These are phyloP conservation scores for Microdochium bolleyi DNA, from an alignment of 2,329 filamentous ascomycete species.

Conservation along the genomic window DNA sequence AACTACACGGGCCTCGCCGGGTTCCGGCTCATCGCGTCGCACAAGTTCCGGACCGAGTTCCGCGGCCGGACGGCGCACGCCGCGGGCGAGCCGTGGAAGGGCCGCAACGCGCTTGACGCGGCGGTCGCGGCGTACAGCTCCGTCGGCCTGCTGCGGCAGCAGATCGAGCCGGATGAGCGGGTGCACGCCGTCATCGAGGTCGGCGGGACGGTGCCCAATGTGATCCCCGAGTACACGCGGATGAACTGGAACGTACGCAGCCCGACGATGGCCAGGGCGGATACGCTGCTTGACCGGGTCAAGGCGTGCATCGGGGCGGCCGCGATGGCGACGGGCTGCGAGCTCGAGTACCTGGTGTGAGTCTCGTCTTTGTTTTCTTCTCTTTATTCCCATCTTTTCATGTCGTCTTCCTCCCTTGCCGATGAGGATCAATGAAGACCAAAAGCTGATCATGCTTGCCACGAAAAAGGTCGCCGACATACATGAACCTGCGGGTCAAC, in stretches of 20 bases:
- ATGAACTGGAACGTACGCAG: constrained; percentile 31
- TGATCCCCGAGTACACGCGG: constrained; percentile 28
- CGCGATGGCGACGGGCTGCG: constrained; percentile 24
- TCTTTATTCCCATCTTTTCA: too few relatives aligned
- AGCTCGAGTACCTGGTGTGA: constrained; percentile 24
- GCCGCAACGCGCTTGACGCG: constrained; percentile 28
- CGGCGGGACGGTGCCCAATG: constrained; percentile 27
- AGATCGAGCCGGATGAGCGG: constrained; percentile 25
- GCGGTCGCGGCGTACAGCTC: constrained; percentile 24
- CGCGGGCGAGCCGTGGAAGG: constrained; percentile 26
- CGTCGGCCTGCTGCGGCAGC: constrained; percentile 27
- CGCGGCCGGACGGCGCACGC: constrained; percentile 25
- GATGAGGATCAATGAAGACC: too few relatives aligned
- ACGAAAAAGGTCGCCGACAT: constrained; percentile 22
- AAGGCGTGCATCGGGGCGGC: constrained; percentile 26
- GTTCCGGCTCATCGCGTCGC: constrained; percentile 20
- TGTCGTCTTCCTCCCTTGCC: too few relatives aligned
- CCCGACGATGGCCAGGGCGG: constrained; percentile 19
- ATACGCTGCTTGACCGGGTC: constrained; percentile 20
- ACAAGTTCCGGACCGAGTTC: constrained; percentile 23
- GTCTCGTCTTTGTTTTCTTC: constrained; percentile 6
- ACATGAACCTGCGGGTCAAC: constrained; percentile 37
- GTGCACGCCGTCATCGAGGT: constrained; percentile 27
- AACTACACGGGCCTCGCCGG: constrained; percentile 14
- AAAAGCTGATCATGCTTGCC: too few relatives aligned